Percentiles rank a stretch among this genome's conserved stretches.
phyloP scores from a whole-genome alignment of 345 rosid genomes.

The Noccaea caerulescens region DNA sequence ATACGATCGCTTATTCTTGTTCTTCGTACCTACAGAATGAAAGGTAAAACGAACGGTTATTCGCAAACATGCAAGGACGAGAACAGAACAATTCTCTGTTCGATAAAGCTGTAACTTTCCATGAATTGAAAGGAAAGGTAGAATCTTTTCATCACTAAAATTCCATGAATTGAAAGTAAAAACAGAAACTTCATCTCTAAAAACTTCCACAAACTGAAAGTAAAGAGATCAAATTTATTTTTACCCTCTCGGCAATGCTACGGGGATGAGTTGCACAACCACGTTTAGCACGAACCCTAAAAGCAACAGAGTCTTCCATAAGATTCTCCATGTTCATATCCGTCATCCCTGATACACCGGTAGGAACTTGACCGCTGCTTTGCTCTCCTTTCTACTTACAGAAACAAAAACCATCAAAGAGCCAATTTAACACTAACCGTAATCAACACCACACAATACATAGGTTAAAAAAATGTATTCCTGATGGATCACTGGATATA shows the following conservation, averaged over 20 bases:
- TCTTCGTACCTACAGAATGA: constrained; percentile 64
- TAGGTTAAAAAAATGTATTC: constrained; percentile 7
- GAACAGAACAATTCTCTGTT: constrained; percentile 9
- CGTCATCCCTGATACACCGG: constrained; percentile 33
- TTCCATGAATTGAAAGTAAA: background rate
- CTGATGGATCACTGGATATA: background rate
- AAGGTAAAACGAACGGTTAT: background rate
- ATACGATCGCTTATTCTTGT: constrained; percentile 60
- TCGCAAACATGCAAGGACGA: background rate
- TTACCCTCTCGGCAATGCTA: constrained; percentile 87
- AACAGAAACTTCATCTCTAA: background rate
- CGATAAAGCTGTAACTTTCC: background rate
- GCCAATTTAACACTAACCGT: constrained; percentile 17
- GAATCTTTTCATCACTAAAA: background rate
- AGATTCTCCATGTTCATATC: constrained; percentile 65
- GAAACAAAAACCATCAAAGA: background rate
- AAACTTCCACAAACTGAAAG: background rate
- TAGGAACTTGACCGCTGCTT: constrained; percentile 45
- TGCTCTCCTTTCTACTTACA: constrained; percentile 63
- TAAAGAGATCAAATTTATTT: background rate
- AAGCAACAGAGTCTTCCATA: constrained; percentile 67
- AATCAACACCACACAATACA: constrained; percentile 17
- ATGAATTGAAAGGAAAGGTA: background rate
- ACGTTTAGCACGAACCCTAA: constrained; percentile 76
- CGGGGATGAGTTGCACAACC: constrained; percentile 91